phyloP scores from a whole-genome alignment of 331 rosid genomes.

The Cucumis variabilis region DNA sequence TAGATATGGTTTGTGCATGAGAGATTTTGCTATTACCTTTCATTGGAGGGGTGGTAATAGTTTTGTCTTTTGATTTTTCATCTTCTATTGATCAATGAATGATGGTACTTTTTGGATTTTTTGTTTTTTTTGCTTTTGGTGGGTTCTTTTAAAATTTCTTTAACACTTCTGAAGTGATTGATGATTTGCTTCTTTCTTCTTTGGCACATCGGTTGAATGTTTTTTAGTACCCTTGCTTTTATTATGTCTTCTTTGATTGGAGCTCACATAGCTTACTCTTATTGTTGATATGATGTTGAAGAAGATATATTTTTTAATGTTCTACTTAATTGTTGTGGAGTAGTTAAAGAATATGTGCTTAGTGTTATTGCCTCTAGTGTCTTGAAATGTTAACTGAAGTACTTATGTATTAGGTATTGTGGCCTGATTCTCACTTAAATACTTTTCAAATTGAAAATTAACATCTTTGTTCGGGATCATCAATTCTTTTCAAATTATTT shows the following conservation, averaged over 20 bases:
- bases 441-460: neutral
- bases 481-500: neutral
- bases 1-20: too few species aligned
- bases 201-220: neutral
- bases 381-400: constrained; percentile 13
- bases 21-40: too few species aligned
- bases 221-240: neutral
- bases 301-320: neutral
- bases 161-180: neutral
- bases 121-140: neutral
- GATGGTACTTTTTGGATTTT: neutral
- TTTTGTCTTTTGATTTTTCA: neutral
- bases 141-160: constrained; percentile 4
- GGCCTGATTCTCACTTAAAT: neutral
- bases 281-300: constrained; percentile 24
- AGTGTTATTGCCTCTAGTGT: neutral
- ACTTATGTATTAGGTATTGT: neutral
- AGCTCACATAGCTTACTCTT: neutral
- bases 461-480: neutral
- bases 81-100: neutral
- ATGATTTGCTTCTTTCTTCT: neutral
- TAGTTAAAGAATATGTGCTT: neutral
- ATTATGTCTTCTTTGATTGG: neutral
- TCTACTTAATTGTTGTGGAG: neutral
- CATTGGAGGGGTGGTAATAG: too few species aligned